Base-by-base conservation (phyloP, 2,329 filamentous ascomycete genomes). In the Arachnomyces sp. region DNA sequence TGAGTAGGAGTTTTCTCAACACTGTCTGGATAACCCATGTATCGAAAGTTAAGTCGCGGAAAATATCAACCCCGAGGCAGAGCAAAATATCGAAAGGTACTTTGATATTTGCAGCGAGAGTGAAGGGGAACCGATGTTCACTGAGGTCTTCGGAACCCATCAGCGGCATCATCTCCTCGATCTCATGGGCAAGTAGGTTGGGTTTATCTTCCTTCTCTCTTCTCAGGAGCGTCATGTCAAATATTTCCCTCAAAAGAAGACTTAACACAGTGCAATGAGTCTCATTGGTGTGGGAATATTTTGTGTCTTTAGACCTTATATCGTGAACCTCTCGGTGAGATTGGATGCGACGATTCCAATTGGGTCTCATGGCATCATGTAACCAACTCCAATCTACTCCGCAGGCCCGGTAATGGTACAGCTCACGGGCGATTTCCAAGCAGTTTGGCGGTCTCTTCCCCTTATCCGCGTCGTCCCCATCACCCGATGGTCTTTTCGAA, bases 1-100 rank as follows among this genome's bases (percentile, higher is more conserved):
- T 55, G 16, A 53, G 37, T 1, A 60, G 46, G 2, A 64, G 41
- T 39, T 63, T 64, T 14, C 54, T 44, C 12, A 63, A 35, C 4
- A 59, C 51, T 1, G 46, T 48, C 28, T 64, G 61, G 37, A 62
- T 59, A 7, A 56, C 50, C 60, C 61, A 64, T 2, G 57, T 63
- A 41, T 64, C 61, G 36, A 63, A 64, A 4, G 50, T 45, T 13
- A 62, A 45, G 34, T 63, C 57, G 8, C 55, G 48, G 46, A 62
- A 63, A 12, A 63, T 62, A 31, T 64, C 52, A 6, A 64, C 57
- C 2, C 61, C 61, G 11, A 64, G 49, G 9, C 44, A 44, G 21
- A 52, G 46, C 11, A 63, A 47, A 13, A 63, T 63, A 38, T 62
- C 53, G 34, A 62, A 62, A 0, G 61, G 60, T 3, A 63, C 54